Evolutionary conservation across 345 rosid species (phyloP).

Genomic region (Kandelia obovata): DNA sequence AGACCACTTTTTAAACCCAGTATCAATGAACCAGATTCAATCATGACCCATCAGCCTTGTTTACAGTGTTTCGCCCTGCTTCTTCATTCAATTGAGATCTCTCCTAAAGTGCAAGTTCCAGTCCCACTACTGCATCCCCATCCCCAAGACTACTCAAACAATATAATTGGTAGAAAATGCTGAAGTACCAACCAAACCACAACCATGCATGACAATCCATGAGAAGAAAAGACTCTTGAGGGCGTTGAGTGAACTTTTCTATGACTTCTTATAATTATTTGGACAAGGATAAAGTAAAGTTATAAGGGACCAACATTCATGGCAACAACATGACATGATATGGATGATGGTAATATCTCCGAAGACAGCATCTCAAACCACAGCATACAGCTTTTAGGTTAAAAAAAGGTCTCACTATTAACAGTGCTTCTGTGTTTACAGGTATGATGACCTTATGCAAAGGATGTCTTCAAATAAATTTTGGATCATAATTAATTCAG

Average conservation of each 20-base stretch:
- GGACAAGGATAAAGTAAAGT: background rate
- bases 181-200: too few species aligned
- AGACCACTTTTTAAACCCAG: background rate
- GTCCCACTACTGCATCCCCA: background rate
- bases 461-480: background rate
- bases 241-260: background rate
- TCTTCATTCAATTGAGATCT: background rate
- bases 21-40: background rate
- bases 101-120: background rate
- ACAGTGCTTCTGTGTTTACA: background rate
- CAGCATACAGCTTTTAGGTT: background rate
- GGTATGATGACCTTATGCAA: background rate
- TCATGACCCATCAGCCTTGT: too few species aligned
- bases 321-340: background rate
- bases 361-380: too few species aligned
- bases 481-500: background rate
- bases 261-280: background rate
- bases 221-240: background rate
- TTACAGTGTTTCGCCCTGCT: background rate
- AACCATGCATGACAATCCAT: background rate
- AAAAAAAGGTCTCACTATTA: too few species aligned
- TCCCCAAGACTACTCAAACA: background rate
- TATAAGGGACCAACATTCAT: background rate
- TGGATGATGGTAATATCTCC: too few species aligned
- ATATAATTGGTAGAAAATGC: background rate